Evolutionary conservation across 225 moss, liverwort and hornwort genomes (phyloP).

Genomic region (Physcomitrellopsis africana): DNA sequence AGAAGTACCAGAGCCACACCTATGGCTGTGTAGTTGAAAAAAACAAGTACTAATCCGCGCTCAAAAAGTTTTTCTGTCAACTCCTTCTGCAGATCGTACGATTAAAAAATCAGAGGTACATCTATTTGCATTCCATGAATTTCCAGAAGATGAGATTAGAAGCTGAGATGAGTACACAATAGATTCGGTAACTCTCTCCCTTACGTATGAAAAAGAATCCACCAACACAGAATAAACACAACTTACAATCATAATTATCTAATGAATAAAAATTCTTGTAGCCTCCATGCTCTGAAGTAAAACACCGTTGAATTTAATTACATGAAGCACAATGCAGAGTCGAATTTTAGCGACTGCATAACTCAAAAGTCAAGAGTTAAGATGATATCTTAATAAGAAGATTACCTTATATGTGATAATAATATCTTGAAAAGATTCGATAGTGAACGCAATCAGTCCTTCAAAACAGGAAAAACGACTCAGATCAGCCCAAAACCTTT

Average conservation of each 20-base stretch:
- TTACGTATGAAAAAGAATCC: no score
- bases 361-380: background rate
- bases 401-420: slow-evolving; percentile 44
- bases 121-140: no score
- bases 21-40: slow-evolving; percentile 53
- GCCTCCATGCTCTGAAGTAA: background rate
- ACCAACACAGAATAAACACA: background rate
- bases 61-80: slow-evolving; percentile 53
- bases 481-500: slow-evolving; percentile 19
- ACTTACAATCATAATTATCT: background rate
- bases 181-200: no score
- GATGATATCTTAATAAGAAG: slow-evolving; percentile 4
- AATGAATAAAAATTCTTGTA: background rate
- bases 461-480: slow-evolving; percentile 19
- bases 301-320: background rate
- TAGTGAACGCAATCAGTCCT: slow-evolving; percentile 50
- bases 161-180: no score
- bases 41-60: slow-evolving; percentile 42
- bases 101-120: background rate
- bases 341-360: background rate
- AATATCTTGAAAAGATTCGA: slow-evolving; percentile 54
- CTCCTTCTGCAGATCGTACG: slow-evolving; percentile 51
- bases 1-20: slow-evolving; percentile 63
- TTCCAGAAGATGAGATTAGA: no score
- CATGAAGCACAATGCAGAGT: background rate